phyloP scores from a whole-genome alignment of 2,329 filamentous ascomycete species.

The Hortaea sp. region DNA sequence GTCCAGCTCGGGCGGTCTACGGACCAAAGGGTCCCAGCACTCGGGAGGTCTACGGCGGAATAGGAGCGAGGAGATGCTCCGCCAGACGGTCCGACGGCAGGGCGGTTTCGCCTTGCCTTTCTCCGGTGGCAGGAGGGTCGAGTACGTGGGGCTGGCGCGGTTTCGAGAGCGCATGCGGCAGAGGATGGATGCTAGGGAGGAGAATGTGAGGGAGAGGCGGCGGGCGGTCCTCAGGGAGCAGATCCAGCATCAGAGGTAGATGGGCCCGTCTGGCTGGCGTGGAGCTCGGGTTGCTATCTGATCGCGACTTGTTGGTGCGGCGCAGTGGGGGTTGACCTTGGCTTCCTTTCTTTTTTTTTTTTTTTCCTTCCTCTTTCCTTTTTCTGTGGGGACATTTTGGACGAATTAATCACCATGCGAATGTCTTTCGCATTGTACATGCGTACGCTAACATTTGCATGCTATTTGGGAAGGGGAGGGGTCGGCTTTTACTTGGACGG shows the following conservation, averaged over 20 bases:
- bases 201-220: slow-evolving; percentile 41
- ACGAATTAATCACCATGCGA: too few relatives aligned
- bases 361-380: too few relatives aligned
- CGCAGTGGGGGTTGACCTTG: too few relatives aligned
- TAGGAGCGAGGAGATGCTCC: slow-evolving; percentile 15
- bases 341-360: too few relatives aligned
- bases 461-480: too few relatives aligned
- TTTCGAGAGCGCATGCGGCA: slow-evolving; percentile 39
- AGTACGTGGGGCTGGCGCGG: slow-evolving; percentile 41
- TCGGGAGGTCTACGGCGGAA: slow-evolving; percentile 4
- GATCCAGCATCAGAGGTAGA: slow-evolving; percentile 29
- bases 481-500: too few relatives aligned
- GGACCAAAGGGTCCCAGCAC: slow-evolving; percentile 9
- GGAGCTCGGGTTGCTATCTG: too few relatives aligned
- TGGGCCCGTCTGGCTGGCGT: not conserved
- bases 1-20: slow-evolving; percentile 6
- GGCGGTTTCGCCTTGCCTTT: slow-evolving; percentile 15
- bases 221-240: slow-evolving; percentile 44
- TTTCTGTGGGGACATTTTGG: too few relatives aligned
- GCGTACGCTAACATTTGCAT: too few relatives aligned
- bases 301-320: too few relatives aligned
- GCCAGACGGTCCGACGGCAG: slow-evolving; percentile 5
- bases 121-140: slow-evolving; percentile 33
- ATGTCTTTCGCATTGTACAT: too few relatives aligned
- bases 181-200: slow-evolving; percentile 32